Evolutionary conservation across 2,329 filamentous ascomycete genomes (phyloP).

Genomic region (Aureobasidium leucospermi): DNA sequence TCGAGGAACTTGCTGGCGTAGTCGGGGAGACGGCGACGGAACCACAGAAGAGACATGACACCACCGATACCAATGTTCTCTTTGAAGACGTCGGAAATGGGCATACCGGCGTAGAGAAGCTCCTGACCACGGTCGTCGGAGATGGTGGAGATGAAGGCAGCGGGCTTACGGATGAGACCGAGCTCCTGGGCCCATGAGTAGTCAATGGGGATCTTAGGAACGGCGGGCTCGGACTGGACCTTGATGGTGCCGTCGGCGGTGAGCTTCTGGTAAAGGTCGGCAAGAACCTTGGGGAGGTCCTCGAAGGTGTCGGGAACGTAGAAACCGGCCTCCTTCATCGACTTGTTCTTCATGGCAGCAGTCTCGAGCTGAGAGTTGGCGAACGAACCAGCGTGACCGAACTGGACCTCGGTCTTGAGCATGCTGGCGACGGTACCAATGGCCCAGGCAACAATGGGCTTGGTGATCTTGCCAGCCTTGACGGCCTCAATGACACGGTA

Average conservation of each 20-base stretch:
- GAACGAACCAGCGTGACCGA: conserved; percentile 96
- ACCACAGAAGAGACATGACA: conserved; percentile 99
- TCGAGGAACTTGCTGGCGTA: conserved; percentile 99
- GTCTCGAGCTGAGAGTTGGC: conserved; percentile 99
- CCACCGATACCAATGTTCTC: conserved; percentile 98
- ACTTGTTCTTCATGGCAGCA: conserved; percentile 91
- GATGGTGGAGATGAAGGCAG: conserved; percentile 99
- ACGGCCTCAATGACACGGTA: conserved; percentile 99
- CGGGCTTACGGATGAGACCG: conserved; percentile 97
- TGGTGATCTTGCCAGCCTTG: conserved; percentile 88
- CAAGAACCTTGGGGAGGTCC: conserved; percentile 74
- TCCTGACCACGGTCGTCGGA: conserved; percentile 99
- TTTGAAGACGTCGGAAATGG: conserved; percentile 98
- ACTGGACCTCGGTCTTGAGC: conserved; percentile 99
- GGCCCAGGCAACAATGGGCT: conserved; percentile 98
- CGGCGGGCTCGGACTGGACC: conserved; percentile 79
- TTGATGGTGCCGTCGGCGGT: conserved; percentile 78
- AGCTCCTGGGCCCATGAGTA: conserved; percentile 99
- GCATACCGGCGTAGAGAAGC: conserved; percentile 97
- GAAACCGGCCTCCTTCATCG: conserved; percentile 92
- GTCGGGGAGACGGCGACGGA: conserved; percentile 90
- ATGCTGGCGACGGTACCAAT: conserved; percentile 99
- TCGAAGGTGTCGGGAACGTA: conserved; percentile 94
- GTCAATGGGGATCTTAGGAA: conserved; percentile 99
- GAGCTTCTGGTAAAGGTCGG: conserved; percentile 78